phyloP scores from a whole-genome alignment of 768 basidiomycete genomes.

The Russula abietina region DNA sequence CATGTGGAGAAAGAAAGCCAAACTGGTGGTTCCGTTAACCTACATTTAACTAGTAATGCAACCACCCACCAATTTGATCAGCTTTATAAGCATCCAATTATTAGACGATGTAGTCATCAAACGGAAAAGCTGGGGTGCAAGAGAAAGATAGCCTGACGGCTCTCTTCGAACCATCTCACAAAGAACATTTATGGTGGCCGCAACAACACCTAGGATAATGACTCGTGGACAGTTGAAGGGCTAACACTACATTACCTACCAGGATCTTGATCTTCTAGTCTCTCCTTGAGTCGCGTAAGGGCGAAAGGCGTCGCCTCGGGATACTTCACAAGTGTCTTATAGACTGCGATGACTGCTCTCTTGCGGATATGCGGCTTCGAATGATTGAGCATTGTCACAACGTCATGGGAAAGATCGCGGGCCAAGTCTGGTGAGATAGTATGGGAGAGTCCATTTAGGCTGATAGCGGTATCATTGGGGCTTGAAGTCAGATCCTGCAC shows the following conservation, averaged over 20 bases:
- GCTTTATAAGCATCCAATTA: conserved; percentile 99
- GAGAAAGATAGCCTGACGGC: conserved; percentile 71
- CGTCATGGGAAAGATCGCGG: conserved; percentile 82
- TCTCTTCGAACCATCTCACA: conserved; percentile 84
- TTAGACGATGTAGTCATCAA: conserved; percentile 90
- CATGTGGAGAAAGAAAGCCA: conserved; percentile 84
- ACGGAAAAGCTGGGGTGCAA: conserved; percentile 92
- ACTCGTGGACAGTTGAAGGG: background rate
- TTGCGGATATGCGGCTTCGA: conserved; percentile 86
- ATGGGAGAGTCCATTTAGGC: conserved; percentile 76
- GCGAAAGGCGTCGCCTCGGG: conserved; percentile 69
- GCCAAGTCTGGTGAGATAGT: conserved; percentile 84
- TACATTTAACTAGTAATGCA: background rate
- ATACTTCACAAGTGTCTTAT: conserved; percentile 73
- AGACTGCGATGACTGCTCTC: conserved; percentile 78
- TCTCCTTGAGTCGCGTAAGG: conserved; percentile 68
- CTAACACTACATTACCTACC: conserved; percentile 37
- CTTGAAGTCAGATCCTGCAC: conserved; percentile 71
- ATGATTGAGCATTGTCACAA: conserved; percentile 83
- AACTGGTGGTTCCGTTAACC: conserved; percentile 50
- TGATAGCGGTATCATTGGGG: conserved; percentile 67
- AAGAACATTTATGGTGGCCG: conserved; percentile 88
- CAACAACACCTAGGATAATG: conserved; percentile 66
- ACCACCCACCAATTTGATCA: conserved; percentile 79
- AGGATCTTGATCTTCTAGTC: conserved; percentile 70